phyloP scores from a whole-genome alignment of 108 stramenopile genomes.

The Skeletonema grethae region DNA sequence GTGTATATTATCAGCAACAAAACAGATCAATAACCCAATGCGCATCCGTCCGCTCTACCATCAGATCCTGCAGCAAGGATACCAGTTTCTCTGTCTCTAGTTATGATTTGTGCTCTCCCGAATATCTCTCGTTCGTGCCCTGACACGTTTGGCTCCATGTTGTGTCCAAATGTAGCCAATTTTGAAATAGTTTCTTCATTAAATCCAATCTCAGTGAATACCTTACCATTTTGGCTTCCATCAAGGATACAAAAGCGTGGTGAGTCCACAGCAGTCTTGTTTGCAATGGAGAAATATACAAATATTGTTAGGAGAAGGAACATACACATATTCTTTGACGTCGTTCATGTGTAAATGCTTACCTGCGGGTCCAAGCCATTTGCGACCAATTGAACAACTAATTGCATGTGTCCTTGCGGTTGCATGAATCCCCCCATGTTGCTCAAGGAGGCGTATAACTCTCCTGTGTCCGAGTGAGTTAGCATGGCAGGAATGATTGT shows the following conservation, averaged over 20 bases:
- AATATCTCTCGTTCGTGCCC: slow-evolving; percentile 81
- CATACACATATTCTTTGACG: not conserved
- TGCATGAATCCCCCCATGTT: slow-evolving; percentile 99
- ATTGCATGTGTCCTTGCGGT: slow-evolving; percentile 95
- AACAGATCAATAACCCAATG: slow-evolving; percentile 79
- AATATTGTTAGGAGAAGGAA: not conserved
- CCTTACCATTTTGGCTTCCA: slow-evolving; percentile 74
- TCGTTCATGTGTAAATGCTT: not conserved
- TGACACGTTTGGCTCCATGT: slow-evolving; percentile 45
- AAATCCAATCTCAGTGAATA: slow-evolving; percentile 75
- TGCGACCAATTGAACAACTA: slow-evolving; percentile 82
- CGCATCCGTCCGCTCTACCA: slow-evolving; percentile 94
- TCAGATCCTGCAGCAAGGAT: slow-evolving; percentile 94
- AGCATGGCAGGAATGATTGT: slow-evolving; percentile 96
- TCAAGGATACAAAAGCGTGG: slow-evolving; percentile 94
- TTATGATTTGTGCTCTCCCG: slow-evolving; percentile 94
- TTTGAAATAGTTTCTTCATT: slow-evolving; percentile 54
- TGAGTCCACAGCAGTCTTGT: slow-evolving; percentile 87
- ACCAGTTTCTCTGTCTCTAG: slow-evolving; percentile 56
- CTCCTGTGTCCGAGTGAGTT: slow-evolving; percentile 79
- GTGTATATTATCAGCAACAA: too few relatives aligned
- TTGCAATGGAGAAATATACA: slow-evolving; percentile 20
- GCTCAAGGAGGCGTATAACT: slow-evolving; percentile 84
- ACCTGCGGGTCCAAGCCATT: slow-evolving; percentile 78
- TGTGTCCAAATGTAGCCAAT: slow-evolving; percentile 74